Conservation (phyloP, 177 flowering plant genomes). For the Vitis hybrid region DNA sequence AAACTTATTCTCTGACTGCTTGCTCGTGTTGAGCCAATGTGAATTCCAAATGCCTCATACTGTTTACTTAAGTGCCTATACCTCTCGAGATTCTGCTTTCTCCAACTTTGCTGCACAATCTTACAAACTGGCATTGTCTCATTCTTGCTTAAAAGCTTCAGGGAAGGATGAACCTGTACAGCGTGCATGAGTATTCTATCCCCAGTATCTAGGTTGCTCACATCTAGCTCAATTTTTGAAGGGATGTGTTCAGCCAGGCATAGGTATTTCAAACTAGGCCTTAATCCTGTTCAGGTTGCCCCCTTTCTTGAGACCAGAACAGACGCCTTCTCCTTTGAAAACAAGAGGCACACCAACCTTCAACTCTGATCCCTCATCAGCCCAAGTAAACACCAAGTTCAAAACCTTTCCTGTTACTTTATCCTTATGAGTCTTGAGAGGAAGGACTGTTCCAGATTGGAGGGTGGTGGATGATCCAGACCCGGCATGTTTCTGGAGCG, state of each 20-base stretch:
- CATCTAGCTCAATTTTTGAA: constrained; percentile 75
- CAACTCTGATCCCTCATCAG: constrained; percentile 8
- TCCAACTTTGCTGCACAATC: constrained; percentile 36
- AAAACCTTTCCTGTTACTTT: constrained; percentile 18
- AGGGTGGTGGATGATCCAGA: constrained; percentile 7
- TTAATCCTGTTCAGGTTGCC: constrained; percentile 55
- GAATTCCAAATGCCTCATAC: not conserved
- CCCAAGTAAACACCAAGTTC: constrained; percentile 11
- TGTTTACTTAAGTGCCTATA: not conserved
- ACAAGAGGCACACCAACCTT: too few relatives aligned
- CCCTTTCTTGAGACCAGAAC: constrained; percentile 13
- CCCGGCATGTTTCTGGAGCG: too few relatives aligned
- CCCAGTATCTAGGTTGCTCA: constrained; percentile 78
- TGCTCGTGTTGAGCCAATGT: not conserved
- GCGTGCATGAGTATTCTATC: constrained; percentile 52
- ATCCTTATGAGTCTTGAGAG: too few relatives aligned
- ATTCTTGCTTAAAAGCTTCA: constrained; percentile 73
- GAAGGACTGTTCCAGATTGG: constrained; percentile 19
- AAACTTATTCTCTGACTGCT: not conserved
- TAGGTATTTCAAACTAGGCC: constrained; percentile 50
- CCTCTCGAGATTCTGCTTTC: not conserved
- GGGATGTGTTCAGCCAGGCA: constrained; percentile 81
- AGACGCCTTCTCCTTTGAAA: too few relatives aligned
- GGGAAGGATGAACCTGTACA: constrained; percentile 37
- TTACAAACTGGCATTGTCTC: constrained; percentile 71